Percentiles rank a stretch among this genome's conserved stretches.
These are phyloP conservation scores for Eutrema heterophyllum DNA, from an alignment of 345 rosid species.

Conservation along the genomic window DNA sequence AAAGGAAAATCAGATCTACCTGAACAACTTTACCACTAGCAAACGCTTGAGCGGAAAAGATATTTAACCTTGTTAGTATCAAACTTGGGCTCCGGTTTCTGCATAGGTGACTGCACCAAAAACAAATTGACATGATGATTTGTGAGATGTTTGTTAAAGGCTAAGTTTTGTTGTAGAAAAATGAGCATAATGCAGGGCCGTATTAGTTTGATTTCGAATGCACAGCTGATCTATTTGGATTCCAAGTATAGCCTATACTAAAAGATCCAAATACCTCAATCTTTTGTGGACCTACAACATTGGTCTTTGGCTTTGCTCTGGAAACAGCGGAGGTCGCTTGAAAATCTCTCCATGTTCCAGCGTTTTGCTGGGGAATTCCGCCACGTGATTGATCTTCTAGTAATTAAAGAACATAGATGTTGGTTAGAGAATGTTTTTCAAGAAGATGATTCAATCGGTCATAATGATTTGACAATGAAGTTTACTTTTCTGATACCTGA, in stretches of 20 bases:
- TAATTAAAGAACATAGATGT: not conserved
- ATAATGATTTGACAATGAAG: not conserved
- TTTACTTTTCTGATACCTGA: not conserved
- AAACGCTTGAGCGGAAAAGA: not conserved
- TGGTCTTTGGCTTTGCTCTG: not conserved
- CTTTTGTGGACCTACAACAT: slow-evolving; percentile 17
- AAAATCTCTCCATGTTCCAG: slow-evolving; percentile 19
- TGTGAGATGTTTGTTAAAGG: not conserved
- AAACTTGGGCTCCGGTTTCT: slow-evolving; percentile 36
- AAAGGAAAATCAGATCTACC: not conserved
- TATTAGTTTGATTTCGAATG: not conserved
- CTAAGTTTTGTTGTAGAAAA: not conserved
- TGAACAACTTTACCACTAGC: not conserved
- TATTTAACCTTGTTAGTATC: slow-evolving; percentile 45
- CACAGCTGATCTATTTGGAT: not conserved
- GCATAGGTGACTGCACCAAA: slow-evolving; percentile 36
- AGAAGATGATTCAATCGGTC: not conserved
- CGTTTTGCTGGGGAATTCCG: not conserved
- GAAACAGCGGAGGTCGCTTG: slow-evolving; percentile 1
- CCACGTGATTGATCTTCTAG: slow-evolving; percentile 12
- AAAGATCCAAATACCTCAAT: slow-evolving; percentile 19
- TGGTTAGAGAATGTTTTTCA: not conserved
- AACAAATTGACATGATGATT: not conserved
- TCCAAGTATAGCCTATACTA: not conserved
- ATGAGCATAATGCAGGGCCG: not conserved